These are phyloP conservation scores for Nemania diffusa DNA, from an alignment of 2,329 filamentous ascomycete species.

Conservation along the genomic window DNA sequence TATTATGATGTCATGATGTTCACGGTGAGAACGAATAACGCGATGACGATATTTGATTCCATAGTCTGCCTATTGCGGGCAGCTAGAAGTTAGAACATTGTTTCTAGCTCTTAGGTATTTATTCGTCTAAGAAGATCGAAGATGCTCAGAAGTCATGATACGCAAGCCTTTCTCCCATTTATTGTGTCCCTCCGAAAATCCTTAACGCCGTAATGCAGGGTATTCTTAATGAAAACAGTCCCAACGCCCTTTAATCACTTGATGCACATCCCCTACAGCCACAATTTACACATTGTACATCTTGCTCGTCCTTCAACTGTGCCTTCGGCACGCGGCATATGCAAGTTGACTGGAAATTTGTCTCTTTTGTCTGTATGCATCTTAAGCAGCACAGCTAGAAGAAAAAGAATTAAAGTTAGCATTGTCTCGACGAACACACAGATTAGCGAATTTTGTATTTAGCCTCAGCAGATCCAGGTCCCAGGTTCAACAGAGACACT, in stretches of 20 bases:
- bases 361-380: constrained; percentile 99
- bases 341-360: constrained; percentile 97
- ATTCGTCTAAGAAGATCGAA: neutral
- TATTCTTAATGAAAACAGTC: constrained; percentile 32
- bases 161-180: constrained; percentile 3
- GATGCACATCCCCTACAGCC: constrained; percentile 92
- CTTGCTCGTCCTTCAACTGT: constrained; percentile 88
- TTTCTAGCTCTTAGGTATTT: neutral
- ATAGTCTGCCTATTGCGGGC: neutral
- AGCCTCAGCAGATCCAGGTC: neutral
- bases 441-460: neutral
- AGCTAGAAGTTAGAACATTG: neutral
- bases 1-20: constrained; percentile 33
- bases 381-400: constrained; percentile 86
- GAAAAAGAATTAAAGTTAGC: constrained; percentile 14
- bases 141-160: constrained; percentile 1
- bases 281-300: constrained; percentile 93
- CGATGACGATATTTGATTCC: neutral
- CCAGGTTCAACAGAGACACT: neutral
- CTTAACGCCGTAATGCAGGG: constrained; percentile 43
- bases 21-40: constrained; percentile 3
- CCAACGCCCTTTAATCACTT: constrained; percentile 68
- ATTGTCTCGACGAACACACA: neutral
- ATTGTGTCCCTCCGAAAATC: constrained; percentile 20
- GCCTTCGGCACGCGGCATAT: constrained; percentile 94